Conservation (phyloP, 2,329 filamentous ascomycete species). For the Talaromyces sp. region DNA sequence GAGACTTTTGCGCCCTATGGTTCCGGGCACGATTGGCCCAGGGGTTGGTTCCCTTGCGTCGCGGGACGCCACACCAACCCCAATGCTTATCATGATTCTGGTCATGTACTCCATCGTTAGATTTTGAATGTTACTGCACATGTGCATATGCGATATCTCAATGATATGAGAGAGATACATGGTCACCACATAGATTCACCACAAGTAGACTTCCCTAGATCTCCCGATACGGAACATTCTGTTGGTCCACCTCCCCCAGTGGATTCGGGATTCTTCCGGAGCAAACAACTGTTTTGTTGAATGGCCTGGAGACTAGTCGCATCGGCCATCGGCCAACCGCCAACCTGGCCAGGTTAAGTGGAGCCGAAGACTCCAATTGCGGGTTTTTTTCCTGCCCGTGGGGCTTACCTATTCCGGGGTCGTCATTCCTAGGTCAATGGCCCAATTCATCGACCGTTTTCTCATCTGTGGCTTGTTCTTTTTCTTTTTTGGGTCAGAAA, state of each 20-base stretch:
- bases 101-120: no score
- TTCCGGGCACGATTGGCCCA: conserved; percentile 18
- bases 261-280: conserved; percentile 16
- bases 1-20: conserved; percentile 14
- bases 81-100: no score
- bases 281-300: not conserved
- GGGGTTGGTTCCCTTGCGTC: conserved; percentile 29
- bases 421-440: not conserved
- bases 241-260: conserved; percentile 23
- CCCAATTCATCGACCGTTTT: not conserved
- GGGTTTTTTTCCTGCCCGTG: conserved; percentile 5
- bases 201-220: no score
- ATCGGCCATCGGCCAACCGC: conserved; percentile 18
- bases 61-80: conserved; percentile 23
- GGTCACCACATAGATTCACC: no score
- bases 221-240: conserved; percentile 32
- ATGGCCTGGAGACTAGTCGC: not conserved
- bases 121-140: no score
- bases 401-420: conserved; percentile 8
- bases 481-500: not conserved
- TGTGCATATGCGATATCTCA: no score
- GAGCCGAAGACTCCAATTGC: conserved; percentile 26
- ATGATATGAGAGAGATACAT: no score
- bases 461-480: not conserved
- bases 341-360: conserved; percentile 13